Base-by-base conservation (phyloP, 805 yeast genomes). In the Myxozyma geophila region DNA sequence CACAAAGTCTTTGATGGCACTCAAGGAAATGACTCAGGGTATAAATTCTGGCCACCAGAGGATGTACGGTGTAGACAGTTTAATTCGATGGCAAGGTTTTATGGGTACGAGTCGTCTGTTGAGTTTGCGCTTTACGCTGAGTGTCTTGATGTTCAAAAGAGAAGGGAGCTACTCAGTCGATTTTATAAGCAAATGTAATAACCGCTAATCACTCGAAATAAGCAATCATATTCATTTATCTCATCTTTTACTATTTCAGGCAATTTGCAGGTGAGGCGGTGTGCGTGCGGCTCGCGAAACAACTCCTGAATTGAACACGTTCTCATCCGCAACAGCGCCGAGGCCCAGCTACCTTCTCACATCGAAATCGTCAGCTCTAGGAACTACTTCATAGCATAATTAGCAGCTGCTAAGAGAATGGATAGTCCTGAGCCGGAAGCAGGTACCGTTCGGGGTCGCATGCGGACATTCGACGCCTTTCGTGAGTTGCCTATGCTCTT, bases 391-490 rank as follows among this genome's bases (percentile, higher is more conserved):
- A 7, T 44, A 15, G 17, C 12, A n/a, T 4, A 15, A 23, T 44
- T 13, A n/a, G 28, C 13, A 10, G 10, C n/a, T 15, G 40, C n/a
- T 17, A 4, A 12, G 40, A 43, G 10, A 43, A 41, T 40, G 56
- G 48, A 41, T 7, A 53, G 48, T 23, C 23, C 48, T 5, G 48
- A 40, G 48, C 39, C 56, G 7, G 48, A 21, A 21, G 56, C 23
- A 41, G 39, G 28, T n/a, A 17, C 50, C 3, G 33, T 54, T 7
- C 23, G 43, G 6, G 33, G 47, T 1, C 40, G 50, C 9, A 68
- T 66, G 36, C 63, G 68, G 39, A 60, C 71, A n/a, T 69, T 69
- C 55, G 71, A 69, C 55, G 71, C 71, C 12, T 69, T 69, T 52
- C 69, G 70, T 69, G 55, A 48, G 71, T 65, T 28, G 28, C 28